Percentiles rank a stretch among this genome's conserved stretches.
Conservation (phyloP, 768 basidiomycete genomes). For the Pleurotus platypus region DNA sequence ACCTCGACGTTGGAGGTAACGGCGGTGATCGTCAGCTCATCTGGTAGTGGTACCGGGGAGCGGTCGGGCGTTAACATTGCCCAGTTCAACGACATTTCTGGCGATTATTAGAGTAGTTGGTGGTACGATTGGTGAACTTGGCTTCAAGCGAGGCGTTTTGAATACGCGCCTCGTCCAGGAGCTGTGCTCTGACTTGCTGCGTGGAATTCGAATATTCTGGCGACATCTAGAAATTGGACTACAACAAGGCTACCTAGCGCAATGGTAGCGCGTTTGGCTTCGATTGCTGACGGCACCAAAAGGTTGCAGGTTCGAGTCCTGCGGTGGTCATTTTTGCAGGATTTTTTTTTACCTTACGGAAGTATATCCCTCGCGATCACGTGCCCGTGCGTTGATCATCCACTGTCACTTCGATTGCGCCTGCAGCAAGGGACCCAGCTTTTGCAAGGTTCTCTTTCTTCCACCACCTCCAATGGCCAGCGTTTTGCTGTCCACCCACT, state of each 20-base stretch:
- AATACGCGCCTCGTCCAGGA: too few relatives aligned
- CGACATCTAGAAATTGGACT: background rate
- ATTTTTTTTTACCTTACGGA: conserved; percentile 2
- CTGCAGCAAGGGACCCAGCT: background rate
- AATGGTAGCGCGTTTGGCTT: conserved; percentile 97
- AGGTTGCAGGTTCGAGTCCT: conserved; percentile 98
- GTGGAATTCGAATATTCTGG: too few relatives aligned
- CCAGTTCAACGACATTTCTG: conserved; percentile 77
- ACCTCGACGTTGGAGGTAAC: conserved; percentile 59
- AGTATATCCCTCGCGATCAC: background rate
- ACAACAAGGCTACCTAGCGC: conserved; percentile 72
- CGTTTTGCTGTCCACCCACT: conserved; percentile 58
- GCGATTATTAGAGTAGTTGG: background rate
- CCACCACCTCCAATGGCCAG: conserved; percentile 26
- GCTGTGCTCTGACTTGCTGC: too few relatives aligned
- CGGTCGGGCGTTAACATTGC: conserved; percentile 58
- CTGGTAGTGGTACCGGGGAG: conserved; percentile 58
- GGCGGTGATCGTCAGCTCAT: conserved; percentile 56
- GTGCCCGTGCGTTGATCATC: background rate
- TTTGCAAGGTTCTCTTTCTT: background rate
- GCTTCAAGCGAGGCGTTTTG: too few relatives aligned
- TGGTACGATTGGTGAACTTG: too few relatives aligned
- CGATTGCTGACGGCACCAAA: conserved; percentile 73
- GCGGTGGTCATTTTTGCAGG: conserved; percentile 64
- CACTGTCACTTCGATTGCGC: background rate